phyloP scores from a whole-genome alignment of 129 eudicot genomes.

The Erigeron canadensis region DNA sequence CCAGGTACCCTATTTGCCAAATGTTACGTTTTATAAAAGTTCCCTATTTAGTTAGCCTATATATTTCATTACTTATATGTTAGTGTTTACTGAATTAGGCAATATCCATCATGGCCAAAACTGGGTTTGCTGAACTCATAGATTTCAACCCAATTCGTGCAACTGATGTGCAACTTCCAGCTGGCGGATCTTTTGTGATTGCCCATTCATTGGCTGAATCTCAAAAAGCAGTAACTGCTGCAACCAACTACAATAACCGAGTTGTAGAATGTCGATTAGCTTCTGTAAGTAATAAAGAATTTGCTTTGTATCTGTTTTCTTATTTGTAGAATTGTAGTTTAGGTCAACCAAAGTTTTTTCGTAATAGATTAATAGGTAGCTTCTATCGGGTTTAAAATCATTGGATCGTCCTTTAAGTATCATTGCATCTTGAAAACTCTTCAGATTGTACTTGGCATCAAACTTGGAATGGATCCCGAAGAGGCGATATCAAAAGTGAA shows the following conservation, averaged over 20 bases:
- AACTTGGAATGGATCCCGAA: conserved; percentile 77
- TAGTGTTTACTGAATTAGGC: conserved; percentile 46
- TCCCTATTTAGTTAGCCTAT: not conserved
- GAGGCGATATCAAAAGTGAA: conserved; percentile 73
- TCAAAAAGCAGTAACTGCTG: conserved; percentile 94
- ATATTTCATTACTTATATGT: not conserved
- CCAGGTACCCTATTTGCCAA: conserved; percentile 49
- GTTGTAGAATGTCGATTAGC: conserved; percentile 93
- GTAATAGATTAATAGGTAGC: not conserved
- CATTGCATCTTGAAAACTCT: conserved; percentile 13
- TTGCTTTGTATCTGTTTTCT: not conserved
- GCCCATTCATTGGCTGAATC: conserved; percentile 92
- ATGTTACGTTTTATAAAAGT: not conserved
- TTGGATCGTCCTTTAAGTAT: not conserved
- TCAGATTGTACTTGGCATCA: conserved; percentile 87
- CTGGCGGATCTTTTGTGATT: conserved; percentile 81
- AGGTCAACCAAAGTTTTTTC: not conserved
- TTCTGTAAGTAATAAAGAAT: conserved; percentile 49
- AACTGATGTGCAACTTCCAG: conserved; percentile 87
- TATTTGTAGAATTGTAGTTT: not conserved
- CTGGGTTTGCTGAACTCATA: conserved; percentile 83
- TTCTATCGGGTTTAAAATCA: not conserved
- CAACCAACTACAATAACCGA: conserved; percentile 85
- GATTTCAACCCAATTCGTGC: conserved; percentile 91
- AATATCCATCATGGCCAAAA: conserved; percentile 86